Percentiles rank a stretch among this genome's conserved stretches.
These are phyloP conservation scores for Penicillium maclennaniae DNA, from an alignment of 495 filamentous ascomycete species.

Conservation along the genomic window DNA sequence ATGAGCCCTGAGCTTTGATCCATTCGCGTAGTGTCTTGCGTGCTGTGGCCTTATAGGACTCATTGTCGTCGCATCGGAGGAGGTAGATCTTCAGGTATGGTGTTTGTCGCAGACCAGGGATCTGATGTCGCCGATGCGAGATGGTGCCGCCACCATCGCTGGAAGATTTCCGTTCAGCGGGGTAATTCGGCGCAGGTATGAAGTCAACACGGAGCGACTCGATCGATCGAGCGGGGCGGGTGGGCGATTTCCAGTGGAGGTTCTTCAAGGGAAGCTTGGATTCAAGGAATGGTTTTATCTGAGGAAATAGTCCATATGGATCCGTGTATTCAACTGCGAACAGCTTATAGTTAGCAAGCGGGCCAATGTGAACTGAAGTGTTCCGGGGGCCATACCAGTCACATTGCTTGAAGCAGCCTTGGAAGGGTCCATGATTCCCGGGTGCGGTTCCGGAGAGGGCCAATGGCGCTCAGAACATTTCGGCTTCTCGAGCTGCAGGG, in stretches of 20 bases:
- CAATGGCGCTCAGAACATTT: constrained; percentile 32
- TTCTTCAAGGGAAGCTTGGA: constrained; percentile 83
- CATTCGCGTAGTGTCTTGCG: constrained; percentile 81
- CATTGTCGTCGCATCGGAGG: constrained; percentile 89
- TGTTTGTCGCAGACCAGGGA: constrained; percentile 87
- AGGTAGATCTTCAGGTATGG: constrained; percentile 91
- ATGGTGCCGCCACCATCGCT: constrained; percentile 33
- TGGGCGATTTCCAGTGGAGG: constrained; percentile 94
- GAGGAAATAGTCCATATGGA: constrained; percentile 77
- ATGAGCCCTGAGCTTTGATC: constrained; percentile 71
- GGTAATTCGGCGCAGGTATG: constrained; percentile 49
- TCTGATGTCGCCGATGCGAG: constrained; percentile 82
- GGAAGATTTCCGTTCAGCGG: constrained; percentile 32
- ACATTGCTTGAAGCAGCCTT: constrained; percentile 49
- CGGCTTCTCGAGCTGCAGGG: constrained; percentile 11
- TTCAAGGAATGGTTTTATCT: constrained; percentile 71
- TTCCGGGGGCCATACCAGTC: constrained; percentile 35
- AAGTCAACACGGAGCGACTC: constrained; percentile 87
- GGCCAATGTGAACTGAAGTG: not conserved
- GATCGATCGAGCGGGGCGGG: constrained; percentile 85
- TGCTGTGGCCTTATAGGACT: constrained; percentile 78
- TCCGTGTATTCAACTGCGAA: constrained; percentile 69
- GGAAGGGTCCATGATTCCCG: constrained; percentile 46
- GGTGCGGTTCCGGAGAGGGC: constrained; percentile 25
- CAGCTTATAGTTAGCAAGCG: constrained; percentile 6